Conservation (phyloP, 257 asterid species). For the Eustoma russellianum region DNA sequence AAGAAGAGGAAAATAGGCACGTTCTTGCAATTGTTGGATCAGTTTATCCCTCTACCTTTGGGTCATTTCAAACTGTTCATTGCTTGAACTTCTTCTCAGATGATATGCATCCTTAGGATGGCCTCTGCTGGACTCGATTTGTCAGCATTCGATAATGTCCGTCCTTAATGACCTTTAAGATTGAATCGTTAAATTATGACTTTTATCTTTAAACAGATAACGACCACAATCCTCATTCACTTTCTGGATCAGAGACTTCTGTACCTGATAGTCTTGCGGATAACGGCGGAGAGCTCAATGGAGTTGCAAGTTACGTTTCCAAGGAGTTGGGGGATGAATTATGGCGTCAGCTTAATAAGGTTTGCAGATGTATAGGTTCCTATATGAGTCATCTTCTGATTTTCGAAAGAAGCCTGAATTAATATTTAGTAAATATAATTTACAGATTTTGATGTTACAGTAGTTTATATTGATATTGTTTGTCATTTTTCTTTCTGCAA, state of each 20-base stretch:
- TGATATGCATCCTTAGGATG: too few species aligned
- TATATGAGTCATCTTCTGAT: conserved; percentile 6
- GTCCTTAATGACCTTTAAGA: not conserved
- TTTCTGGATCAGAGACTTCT: conserved; percentile 10
- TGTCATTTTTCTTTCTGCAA: conserved; percentile 1
- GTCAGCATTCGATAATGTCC: not conserved
- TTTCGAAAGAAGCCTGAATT: not conserved
- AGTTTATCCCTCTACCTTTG: not conserved
- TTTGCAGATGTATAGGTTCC: conserved; percentile 10
- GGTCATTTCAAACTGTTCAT: not conserved
- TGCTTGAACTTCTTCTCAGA: not conserved
- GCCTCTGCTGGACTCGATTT: too few species aligned
- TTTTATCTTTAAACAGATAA: conserved; percentile 35
- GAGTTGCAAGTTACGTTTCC: conserved; percentile 14
- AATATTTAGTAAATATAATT: not conserved
- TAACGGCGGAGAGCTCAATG: conserved; percentile 27
- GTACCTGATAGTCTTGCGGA: conserved; percentile 12
- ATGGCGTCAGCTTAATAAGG: conserved; percentile 45
- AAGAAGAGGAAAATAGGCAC: conserved; percentile 75
- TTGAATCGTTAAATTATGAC: conserved; percentile 6
- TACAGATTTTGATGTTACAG: not conserved
- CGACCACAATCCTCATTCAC: conserved; percentile 21
- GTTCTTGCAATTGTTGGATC: not conserved
- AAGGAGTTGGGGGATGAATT: conserved; percentile 22
- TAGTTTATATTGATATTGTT: not conserved